Conservation (phyloP, 73 alveolate genomes). For the Effrenium voratum region DNA sequence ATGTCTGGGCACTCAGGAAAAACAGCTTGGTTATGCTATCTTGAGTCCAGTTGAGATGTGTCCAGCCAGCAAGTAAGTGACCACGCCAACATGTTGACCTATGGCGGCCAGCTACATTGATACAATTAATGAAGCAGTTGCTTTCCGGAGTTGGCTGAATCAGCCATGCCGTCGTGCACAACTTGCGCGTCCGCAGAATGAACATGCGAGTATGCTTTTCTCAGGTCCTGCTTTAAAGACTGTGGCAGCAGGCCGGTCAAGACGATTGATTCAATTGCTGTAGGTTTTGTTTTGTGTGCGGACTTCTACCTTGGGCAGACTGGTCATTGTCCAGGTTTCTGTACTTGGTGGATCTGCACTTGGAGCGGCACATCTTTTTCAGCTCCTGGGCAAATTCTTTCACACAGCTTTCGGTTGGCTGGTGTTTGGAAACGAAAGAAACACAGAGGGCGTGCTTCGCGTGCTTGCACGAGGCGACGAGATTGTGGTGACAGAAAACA, state of each 20-base stretch:
- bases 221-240: constrained; percentile 83
- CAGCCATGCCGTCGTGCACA: too few species aligned
- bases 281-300: not conserved
- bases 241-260: constrained; percentile 51
- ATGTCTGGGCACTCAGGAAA: too few species aligned
- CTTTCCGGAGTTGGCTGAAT: too few species aligned
- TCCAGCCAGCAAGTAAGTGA: too few species aligned
- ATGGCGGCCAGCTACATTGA: too few species aligned
- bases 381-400: constrained; percentile 8
- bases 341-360: constrained; percentile 57
- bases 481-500: constrained; percentile 58
- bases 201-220: too few species aligned
- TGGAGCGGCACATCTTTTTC: constrained; percentile 91
- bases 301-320: not conserved
- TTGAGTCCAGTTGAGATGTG: too few species aligned
- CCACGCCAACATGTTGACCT: too few species aligned
- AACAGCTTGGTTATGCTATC: too few species aligned
- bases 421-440: not conserved
- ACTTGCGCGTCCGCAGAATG: too few species aligned
- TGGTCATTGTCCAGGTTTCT: constrained; percentile 28
- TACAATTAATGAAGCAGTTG: too few species aligned
- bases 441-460: not conserved
- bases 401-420: not conserved
- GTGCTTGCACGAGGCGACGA: constrained; percentile 22
- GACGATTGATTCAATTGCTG: not conserved